phyloP scores from a whole-genome alignment of 768 basidiomycete species.

The Polyporus arcularius region DNA sequence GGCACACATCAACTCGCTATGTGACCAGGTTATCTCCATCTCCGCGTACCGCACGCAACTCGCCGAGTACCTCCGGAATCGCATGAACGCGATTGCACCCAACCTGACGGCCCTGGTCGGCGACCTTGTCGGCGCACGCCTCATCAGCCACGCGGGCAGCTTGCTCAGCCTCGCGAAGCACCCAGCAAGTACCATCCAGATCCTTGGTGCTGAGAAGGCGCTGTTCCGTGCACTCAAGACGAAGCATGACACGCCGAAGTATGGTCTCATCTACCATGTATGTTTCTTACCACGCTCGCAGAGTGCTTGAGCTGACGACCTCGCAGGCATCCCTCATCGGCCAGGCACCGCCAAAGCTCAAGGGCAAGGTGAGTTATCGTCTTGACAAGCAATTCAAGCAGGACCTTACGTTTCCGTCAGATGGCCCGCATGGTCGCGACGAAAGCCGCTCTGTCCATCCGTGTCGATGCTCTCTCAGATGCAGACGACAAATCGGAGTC shows the following conservation, averaged over 20 bases:
- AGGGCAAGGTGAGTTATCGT: constrained; percentile 72
- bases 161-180: constrained; percentile 72
- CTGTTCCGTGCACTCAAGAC: constrained; percentile 77
- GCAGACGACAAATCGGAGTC: constrained; percentile 86
- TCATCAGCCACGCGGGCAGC: constrained; percentile 76
- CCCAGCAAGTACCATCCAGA: constrained; percentile 78
- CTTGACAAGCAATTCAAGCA: no score
- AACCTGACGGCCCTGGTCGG: constrained; percentile 88
- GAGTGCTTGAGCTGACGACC: background rate
- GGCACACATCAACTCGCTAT: constrained; percentile 93
- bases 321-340: constrained; percentile 89
- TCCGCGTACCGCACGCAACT: constrained; percentile 93
- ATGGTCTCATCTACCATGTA: constrained; percentile 98
- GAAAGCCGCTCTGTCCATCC: constrained; percentile 95
- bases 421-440: constrained; percentile 99
- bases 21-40: constrained; percentile 98
- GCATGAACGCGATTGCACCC: constrained; percentile 97
- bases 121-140: constrained; percentile 72
- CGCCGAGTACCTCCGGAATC: constrained; percentile 94
- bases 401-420: constrained; percentile 34
- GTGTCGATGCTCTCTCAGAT: constrained; percentile 95
- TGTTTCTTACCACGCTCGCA: constrained; percentile 25
- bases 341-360: constrained; percentile 95
- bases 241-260: constrained; percentile 96
- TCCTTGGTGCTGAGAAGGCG: constrained; percentile 77